Conservation (phyloP, 805 yeast species). For the Ogataea dorogensis region DNA sequence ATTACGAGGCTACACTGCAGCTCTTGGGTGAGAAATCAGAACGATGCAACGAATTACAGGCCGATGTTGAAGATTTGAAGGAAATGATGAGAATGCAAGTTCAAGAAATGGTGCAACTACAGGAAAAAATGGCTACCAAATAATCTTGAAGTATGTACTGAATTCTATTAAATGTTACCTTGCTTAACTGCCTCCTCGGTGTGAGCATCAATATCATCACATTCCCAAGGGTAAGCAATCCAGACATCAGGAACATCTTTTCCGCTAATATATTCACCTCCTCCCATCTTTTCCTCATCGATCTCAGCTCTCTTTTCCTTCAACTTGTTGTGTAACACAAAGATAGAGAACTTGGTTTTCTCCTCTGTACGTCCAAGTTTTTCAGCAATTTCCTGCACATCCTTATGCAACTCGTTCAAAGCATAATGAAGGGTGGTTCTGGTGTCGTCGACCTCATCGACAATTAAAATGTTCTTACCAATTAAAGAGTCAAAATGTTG, state of each 20-base stretch:
- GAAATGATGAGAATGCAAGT: slow-evolving; percentile 81
- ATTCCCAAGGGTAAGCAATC: slow-evolving; percentile 93
- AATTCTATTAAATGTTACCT: slow-evolving; percentile 48
- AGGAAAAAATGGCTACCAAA: slow-evolving; percentile 31
- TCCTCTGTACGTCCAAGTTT: slow-evolving; percentile 58
- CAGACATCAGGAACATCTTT: slow-evolving; percentile 72
- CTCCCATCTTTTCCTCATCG: slow-evolving; percentile 58
- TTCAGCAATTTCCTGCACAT: slow-evolving; percentile 58
- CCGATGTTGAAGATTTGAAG: slow-evolving; percentile 87
- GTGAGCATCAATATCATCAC: slow-evolving; percentile 75
- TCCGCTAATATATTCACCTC: slow-evolving; percentile 71
- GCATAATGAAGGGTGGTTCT: slow-evolving; percentile 89
- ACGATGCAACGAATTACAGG: slow-evolving; percentile 75
- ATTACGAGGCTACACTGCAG: slow-evolving; percentile 53
- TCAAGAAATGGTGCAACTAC: slow-evolving; percentile 76
- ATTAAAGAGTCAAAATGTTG: slow-evolving; percentile 72
- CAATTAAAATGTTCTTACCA: slow-evolving; percentile 78
- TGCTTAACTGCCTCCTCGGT: slow-evolving; percentile 63
- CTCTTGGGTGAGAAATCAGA: slow-evolving; percentile 87
- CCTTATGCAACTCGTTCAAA: slow-evolving; percentile 68
- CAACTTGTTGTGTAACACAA: slow-evolving; percentile 80
- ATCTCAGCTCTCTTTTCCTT: slow-evolving; percentile 78
- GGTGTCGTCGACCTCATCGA: slow-evolving; percentile 90
- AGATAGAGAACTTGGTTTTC: slow-evolving; percentile 66
- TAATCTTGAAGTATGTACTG: background rate